Base-by-base conservation (phyloP, 352 stramenopile genomes). In the Globisporangium spinosum region DNA sequence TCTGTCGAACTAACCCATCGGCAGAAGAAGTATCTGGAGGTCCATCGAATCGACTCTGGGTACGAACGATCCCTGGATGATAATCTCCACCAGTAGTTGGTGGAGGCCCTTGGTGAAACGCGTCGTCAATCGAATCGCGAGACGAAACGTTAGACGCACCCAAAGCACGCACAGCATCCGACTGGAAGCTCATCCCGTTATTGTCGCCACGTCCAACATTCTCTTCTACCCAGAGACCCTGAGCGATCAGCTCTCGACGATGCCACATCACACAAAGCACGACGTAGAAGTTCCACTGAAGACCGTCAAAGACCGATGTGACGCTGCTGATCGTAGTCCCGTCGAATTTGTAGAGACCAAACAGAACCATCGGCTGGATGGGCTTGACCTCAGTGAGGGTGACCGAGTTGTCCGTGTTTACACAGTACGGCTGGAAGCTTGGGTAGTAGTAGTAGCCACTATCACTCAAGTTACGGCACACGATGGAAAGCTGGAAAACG, bases 291-390 rank as follows among this genome's bases (percentile, higher is more conserved):
- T 94, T 74, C 89, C 89, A 96, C 67, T 94, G 84, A 12, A 96
- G 65, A 13, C 89, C 89, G 29, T 75, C 69, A 27, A 89, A 90
- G 22, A 91, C 85, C 0, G 76, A 79, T 9, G 67, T 85, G 43
- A 88, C 68, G 25, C 67, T 73, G n/a, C 80, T 57, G 13, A 90
- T 82, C 25, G 82, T 79, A 51, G 74, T 76, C 0, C 87, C 89
- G 49, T 96, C 87, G 29, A 93, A 95, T 69, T 96, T 96, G 75
- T 93, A 96, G 32, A 96, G 62, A 2, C 89, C 89, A 58, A 95
- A 72, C n/a, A 95, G 62, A 12, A 95, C 84, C 23, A 91, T 82
- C 0, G 84, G 81, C 59, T 95, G 89, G 38, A 96, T 89, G 12
- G 85, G 69, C 54, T 90, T 84, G 10, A 80, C 76, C 56, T 85